Evolutionary conservation across 345 rosid genomes (phyloP).

Genomic region (Jatropha curcas): DNA sequence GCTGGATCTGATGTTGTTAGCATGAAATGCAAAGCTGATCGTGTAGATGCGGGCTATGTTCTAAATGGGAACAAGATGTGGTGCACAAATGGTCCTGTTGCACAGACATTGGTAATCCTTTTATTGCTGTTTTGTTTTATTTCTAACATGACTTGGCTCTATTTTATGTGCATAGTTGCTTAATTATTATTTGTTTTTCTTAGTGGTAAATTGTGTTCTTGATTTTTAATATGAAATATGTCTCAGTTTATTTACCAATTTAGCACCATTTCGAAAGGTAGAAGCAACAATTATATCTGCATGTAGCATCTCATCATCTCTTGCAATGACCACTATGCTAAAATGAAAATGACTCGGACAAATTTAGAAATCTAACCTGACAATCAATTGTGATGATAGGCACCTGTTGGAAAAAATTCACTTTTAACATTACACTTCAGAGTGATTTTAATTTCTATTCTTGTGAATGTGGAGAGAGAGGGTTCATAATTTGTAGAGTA

Average conservation of each 20-base stretch:
- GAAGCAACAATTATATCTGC: too few relatives aligned
- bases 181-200: not conserved
- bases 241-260: not conserved
- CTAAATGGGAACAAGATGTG: conserved; percentile 95
- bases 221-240: not conserved
- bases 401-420: not conserved
- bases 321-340: too few relatives aligned
- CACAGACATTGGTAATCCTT: conserved; percentile 78
- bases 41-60: conserved; percentile 77
- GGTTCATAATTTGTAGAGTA: not conserved
- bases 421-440: not conserved
- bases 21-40: conserved; percentile 96
- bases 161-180: too few relatives aligned
- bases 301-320: too few relatives aligned
- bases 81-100: conserved; percentile 97
- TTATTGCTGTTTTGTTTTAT: not conserved
- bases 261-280: not conserved
- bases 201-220: not conserved
- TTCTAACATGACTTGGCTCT: too few relatives aligned
- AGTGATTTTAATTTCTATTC: not conserved
- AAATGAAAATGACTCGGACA: too few relatives aligned
- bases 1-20: conserved; percentile 97
- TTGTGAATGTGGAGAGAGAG: not conserved
- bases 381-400: too few relatives aligned
- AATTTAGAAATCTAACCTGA: too few relatives aligned